Percentiles rank a stretch among this genome's conserved stretches.
phyloP scores from a whole-genome alignment of 2,329 filamentous ascomycete genomes.

The Tolypocladium album region DNA sequence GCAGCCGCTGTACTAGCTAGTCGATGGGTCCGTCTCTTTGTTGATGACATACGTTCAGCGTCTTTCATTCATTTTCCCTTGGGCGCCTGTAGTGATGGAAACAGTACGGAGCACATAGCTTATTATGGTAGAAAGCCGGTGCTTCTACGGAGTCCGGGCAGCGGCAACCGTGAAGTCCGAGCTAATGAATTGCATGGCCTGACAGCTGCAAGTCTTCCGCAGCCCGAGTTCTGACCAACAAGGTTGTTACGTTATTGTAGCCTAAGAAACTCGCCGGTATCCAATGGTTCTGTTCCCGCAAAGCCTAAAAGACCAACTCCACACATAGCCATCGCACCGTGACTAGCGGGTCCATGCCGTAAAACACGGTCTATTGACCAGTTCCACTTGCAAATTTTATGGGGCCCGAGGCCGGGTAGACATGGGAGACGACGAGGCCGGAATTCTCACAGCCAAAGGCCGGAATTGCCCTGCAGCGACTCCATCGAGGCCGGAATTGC shows the following conservation, averaged over 20 bases:
- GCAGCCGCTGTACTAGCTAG: constrained; percentile 15
- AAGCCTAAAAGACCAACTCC: not conserved
- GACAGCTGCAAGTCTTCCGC: not conserved
- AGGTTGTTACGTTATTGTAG: not conserved
- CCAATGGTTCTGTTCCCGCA: not conserved
- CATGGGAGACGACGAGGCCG: not conserved
- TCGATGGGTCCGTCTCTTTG: not conserved
- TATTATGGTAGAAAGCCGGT: not conserved
- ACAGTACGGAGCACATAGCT: not conserved
- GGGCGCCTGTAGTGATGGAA: not conserved
- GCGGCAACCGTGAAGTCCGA: not conserved
- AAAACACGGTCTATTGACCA: not conserved
- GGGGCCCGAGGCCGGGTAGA: not conserved
- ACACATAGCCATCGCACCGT: not conserved
- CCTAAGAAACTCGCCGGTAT: not conserved
- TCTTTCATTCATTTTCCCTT: not conserved
- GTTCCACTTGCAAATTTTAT: not conserved
- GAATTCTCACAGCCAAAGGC: not conserved
- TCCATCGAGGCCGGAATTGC: not conserved
- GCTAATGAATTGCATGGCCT: not conserved
- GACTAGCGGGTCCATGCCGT: not conserved
- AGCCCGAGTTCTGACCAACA: not conserved
- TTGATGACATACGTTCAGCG: not conserved
- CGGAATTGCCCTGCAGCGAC: not conserved
- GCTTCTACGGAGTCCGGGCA: too few species aligned